Evolutionary conservation across 805 yeast genomes (phyloP), one percentile per base, ranked within the genome.

Genomic region (Candida berthetii): DNA sequence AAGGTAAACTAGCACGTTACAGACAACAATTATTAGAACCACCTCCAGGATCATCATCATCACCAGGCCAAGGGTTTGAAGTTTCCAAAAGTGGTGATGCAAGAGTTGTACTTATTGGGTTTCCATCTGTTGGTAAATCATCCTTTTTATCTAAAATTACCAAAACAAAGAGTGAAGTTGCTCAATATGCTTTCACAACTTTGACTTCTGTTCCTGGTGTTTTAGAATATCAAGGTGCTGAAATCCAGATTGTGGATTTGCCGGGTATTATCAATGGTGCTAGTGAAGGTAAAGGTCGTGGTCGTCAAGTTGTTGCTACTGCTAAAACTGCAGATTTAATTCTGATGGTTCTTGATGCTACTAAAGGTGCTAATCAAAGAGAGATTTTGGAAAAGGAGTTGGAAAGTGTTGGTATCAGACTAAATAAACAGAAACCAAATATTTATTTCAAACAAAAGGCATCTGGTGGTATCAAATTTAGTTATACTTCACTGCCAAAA

Each of bases 191-290:
- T 40, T 91, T 91, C 72, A 91, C 99, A 7, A 91, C 99, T 0
- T 74, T 91, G 60, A 91, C 99, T 0, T 88, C 96, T 0, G 97
- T 91, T 17, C 97, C 98, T 0, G 97, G 98, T 37, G 95, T 93
- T 11, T 69, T 91, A 52, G 91, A 89, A 58, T 89, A 91, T 58
- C 88, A 89, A 58, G 98, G 98, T 31, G 96, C 98, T 0, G 96
- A 90, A 57, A 89, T 91, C 47, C 99, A 91, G 66, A 82, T 93
- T 50, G 91, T 91, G n/a, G 99, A 91, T 73, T 67, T 91, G 40
- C 99, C 99, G 1, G 99, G 99, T 62, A 91, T 91, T 52, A 91
- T 91, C 43, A 87, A 86, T 60, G 98, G 98, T 35, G 98, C 98
- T 4, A 74, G 95, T 29, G 96, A 87, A 58, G 98, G 98, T 55